Percentiles rank a stretch among this genome's conserved stretches.
These are phyloP conservation scores for Tylopilus rubrobrunneus DNA, from an alignment of 768 basidiomycete genomes.

Conservation along the genomic window DNA sequence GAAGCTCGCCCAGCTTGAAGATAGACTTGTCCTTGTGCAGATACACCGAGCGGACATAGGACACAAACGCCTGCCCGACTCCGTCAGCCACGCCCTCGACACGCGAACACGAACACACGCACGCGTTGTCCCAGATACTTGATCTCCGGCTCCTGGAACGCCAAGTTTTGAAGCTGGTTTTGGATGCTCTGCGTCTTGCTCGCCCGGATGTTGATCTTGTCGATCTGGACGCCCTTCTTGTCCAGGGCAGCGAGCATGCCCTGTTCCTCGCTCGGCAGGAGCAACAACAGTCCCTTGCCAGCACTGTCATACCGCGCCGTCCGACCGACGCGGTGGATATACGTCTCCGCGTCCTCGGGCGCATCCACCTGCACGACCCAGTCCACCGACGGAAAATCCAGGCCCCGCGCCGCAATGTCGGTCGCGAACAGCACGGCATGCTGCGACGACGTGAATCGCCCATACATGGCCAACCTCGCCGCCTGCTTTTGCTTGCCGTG, in stretches of 20 bases:
- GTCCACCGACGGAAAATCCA: conserved; percentile 95
- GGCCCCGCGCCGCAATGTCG: conserved; percentile 91
- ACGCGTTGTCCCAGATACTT: conserved; percentile 96
- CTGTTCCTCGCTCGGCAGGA: conserved; percentile 89
- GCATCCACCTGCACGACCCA: conserved; percentile 97
- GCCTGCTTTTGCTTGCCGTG: conserved; percentile 97
- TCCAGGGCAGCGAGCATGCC: conserved; percentile 76
- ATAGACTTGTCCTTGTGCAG: conserved; percentile 92
- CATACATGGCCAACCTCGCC: conserved; percentile 80
- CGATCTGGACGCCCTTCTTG: conserved; percentile 66
- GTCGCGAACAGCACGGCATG: conserved; percentile 91
- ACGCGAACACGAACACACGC: conserved; percentile 23
- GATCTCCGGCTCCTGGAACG: conserved; percentile 94
- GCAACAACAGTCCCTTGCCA: conserved; percentile 78
- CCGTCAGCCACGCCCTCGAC: neutral
- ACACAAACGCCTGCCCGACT: conserved; percentile 79
- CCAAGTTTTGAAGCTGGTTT: conserved; percentile 87
- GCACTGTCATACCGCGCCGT: conserved; percentile 92
- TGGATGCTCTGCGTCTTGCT: conserved; percentile 84
- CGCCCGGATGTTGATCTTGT: conserved; percentile 82
- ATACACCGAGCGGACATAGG: conserved; percentile 89
- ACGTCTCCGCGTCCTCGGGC: conserved; percentile 96
- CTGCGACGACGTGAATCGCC: conserved; percentile 75
- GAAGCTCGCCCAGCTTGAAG: conserved; percentile 82
- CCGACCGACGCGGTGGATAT: conserved; percentile 94